phyloP scores from a whole-genome alignment of 139 green algal species.

The Chlamydomonas sphaeroides region DNA sequence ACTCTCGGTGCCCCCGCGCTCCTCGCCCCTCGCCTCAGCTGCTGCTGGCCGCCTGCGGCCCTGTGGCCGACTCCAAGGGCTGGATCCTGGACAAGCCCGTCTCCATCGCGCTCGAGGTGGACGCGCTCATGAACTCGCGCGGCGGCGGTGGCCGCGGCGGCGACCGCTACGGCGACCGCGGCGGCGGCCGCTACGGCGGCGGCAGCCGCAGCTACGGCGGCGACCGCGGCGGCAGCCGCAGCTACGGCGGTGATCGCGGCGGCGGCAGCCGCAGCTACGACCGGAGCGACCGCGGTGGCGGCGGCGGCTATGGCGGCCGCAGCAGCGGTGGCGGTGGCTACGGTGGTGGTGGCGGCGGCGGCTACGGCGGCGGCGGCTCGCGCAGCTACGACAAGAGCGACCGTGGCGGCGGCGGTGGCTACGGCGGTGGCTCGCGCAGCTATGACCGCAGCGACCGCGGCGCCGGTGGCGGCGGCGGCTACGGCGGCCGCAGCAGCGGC shows the following conservation, averaged over 20 bases:
- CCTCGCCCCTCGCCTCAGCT: too few relatives aligned
- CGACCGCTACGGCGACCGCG: not conserved
- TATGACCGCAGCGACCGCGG: not conserved
- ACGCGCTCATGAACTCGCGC: conserved; percentile 41
- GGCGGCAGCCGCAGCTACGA: too few relatives aligned
- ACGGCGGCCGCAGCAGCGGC: not conserved
- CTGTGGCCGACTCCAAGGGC: conserved; percentile 14
- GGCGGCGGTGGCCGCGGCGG: conserved; percentile 12
- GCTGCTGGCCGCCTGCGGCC: conserved; percentile 5
- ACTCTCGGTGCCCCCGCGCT: too few relatives aligned
- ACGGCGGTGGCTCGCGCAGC: not conserved
- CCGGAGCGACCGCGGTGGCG: not conserved
- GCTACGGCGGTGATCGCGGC: conserved; percentile 19
- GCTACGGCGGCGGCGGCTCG: not conserved
- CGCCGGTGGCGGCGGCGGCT: not conserved
- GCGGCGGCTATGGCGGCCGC: conserved; percentile 13
- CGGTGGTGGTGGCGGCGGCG: not conserved
- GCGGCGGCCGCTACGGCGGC: conserved; percentile 10
- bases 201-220: conserved; percentile 18
- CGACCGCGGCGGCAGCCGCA: not conserved
- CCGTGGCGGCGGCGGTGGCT: not conserved
- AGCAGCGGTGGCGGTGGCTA: not conserved
- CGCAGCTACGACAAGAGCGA: not conserved
- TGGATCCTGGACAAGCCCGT: conserved; percentile 48
- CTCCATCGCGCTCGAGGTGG: conserved; percentile 56